These are phyloP conservation scores for Skeletonema costatum DNA, from an alignment of 108 stramenopile genomes.

Conservation along the genomic window DNA sequence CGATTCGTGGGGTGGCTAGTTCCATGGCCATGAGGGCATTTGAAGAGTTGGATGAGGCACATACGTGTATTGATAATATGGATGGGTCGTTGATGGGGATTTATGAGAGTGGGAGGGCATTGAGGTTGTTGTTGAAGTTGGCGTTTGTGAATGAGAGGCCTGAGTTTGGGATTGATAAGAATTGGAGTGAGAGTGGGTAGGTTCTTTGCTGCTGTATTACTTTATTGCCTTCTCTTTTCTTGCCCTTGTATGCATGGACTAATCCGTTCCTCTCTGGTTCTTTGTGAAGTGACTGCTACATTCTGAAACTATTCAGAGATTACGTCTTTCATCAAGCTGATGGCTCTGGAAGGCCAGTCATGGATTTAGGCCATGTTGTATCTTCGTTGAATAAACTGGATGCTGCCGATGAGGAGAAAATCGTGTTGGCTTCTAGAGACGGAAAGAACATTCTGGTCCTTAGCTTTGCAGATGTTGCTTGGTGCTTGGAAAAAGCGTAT, in stretches of 20 bases:
- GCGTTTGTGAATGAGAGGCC: slow-evolving; percentile 92
- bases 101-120: slow-evolving; percentile 86
- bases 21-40: slow-evolving; percentile 58
- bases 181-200: slow-evolving; percentile 88
- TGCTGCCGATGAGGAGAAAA: slow-evolving; percentile 86
- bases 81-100: slow-evolving; percentile 72
- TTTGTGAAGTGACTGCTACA: slow-evolving; percentile 62
- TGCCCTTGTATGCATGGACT: too few relatives aligned
- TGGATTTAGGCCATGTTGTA: slow-evolving; percentile 93
- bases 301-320: slow-evolving; percentile 92
- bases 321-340: slow-evolving; percentile 95
- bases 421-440: slow-evolving; percentile 87
- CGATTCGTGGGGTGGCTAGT: slow-evolving; percentile 55
- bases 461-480: slow-evolving; percentile 89
- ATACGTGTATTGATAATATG: slow-evolving; percentile 50
- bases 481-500: slow-evolving; percentile 80
- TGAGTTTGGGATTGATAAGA: slow-evolving; percentile 83
- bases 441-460: slow-evolving; percentile 88
- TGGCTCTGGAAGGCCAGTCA: slow-evolving; percentile 82
- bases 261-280: not conserved
- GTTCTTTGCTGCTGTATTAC: not conserved
- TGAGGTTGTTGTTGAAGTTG: slow-evolving; percentile 88
- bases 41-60: slow-evolving; percentile 70
- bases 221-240: not conserved
- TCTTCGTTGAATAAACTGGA: slow-evolving; percentile 90